A percentile compares a stretch with the other conserved stretches of the same genome.
Evolutionary conservation across 148 eudicot species (phyloP).

Genomic region (Rhododendron ovatum): DNA sequence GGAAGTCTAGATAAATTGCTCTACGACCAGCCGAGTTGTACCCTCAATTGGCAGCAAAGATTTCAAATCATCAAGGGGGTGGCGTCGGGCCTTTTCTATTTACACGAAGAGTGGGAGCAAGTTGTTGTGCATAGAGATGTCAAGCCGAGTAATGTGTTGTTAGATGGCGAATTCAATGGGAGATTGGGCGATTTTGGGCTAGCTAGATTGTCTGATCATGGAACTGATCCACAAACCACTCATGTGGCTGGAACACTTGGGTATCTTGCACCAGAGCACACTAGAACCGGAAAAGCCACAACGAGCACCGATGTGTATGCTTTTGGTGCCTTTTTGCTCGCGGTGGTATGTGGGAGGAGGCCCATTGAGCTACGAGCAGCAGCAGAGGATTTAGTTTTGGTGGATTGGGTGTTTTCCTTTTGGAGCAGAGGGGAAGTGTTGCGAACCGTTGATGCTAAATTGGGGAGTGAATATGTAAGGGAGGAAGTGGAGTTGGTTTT

Average conservation of each 20-base stretch:
- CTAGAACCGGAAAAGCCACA: slow-evolving; percentile 35
- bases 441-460: neutral
- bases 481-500: slow-evolving; percentile 24
- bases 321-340: slow-evolving; percentile 35
- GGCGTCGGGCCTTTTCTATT: slow-evolving; percentile 26
- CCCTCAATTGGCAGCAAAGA: slow-evolving; percentile 34
- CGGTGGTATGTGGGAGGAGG: slow-evolving; percentile 33
- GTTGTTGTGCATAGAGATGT: slow-evolving; percentile 37
- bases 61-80: slow-evolving; percentile 35
- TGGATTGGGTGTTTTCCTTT: slow-evolving; percentile 17
- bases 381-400: slow-evolving; percentile 1
- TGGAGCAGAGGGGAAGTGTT: slow-evolving; percentile 6
- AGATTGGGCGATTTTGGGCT: slow-evolving; percentile 42
- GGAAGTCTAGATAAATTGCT: slow-evolving; percentile 33
- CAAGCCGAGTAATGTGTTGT: slow-evolving; percentile 35
- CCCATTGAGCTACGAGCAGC: slow-evolving; percentile 25
- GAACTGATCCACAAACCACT: slow-evolving; percentile 27
- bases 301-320: slow-evolving; percentile 35
- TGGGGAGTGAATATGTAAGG: slow-evolving; percentile 3
- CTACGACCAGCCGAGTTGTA: slow-evolving; percentile 12
- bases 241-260: slow-evolving; percentile 34
- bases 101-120: slow-evolving; percentile 39
- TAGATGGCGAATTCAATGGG: slow-evolving; percentile 33
- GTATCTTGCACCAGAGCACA: slow-evolving; percentile 36
- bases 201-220: slow-evolving; percentile 33